Evolutionary conservation across 1,284 basidiomycete species (phyloP).

Genomic region (Tremellales sp.): DNA sequence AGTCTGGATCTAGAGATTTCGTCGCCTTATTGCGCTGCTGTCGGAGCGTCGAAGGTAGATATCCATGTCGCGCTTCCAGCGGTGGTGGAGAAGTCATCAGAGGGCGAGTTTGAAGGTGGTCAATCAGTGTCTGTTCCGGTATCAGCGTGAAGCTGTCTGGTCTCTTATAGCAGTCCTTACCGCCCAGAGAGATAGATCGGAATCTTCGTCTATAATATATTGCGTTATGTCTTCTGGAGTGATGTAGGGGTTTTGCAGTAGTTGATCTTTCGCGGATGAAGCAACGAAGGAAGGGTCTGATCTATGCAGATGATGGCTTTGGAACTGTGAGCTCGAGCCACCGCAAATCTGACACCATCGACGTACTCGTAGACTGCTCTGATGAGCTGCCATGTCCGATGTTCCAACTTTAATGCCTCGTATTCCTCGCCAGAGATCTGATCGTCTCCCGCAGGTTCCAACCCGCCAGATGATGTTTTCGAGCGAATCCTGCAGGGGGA

Average conservation of each 20-base stretch:
- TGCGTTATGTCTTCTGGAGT: constrained; percentile 40
- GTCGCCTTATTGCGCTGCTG: constrained; percentile 13
- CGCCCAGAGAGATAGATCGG: constrained; percentile 38
- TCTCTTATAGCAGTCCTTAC: constrained; percentile 16
- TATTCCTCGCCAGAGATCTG: constrained; percentile 30
- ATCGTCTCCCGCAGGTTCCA: constrained; percentile 23
- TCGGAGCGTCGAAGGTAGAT: constrained; percentile 42
- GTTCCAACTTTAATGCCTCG: constrained; percentile 37
- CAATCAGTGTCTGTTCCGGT: constrained; percentile 37
- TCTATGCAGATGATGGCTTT: constrained; percentile 34
- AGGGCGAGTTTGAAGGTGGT: constrained; percentile 42
- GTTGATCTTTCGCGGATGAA: constrained; percentile 24
- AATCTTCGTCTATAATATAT: constrained; percentile 39
- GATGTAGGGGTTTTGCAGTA: constrained; percentile 36
- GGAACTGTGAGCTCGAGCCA: background rate
- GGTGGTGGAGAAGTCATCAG: constrained; percentile 35
- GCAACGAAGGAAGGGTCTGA: constrained; percentile 27
- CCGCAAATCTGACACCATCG: background rate
- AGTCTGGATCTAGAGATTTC: constrained; percentile 42
- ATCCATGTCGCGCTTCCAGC: constrained; percentile 42
- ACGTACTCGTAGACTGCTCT: constrained; percentile 40
- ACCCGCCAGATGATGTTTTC: constrained; percentile 13
- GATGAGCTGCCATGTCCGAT: constrained; percentile 44
- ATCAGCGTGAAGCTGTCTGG: no score
- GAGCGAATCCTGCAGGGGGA: constrained; percentile 15